phyloP scores from a whole-genome alignment of 495 filamentous ascomycete species.

The Beverwykella pulmonaria region DNA sequence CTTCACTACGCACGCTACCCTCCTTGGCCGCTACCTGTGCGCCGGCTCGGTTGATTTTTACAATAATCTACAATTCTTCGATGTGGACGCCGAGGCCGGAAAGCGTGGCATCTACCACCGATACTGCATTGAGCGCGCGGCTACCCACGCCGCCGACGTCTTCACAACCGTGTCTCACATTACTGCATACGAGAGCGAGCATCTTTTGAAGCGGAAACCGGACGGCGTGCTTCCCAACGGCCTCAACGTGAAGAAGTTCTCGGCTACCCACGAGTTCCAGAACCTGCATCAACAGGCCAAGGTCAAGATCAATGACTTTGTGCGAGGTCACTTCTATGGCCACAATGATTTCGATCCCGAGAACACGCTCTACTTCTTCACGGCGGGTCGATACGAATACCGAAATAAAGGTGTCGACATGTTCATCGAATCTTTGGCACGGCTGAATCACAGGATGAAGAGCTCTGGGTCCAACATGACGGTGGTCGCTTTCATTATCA shows the following conservation, averaged over 20 bases:
- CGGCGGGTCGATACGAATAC: conserved; percentile 94
- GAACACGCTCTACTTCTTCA: conserved; percentile 98
- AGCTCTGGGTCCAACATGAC: conserved; percentile 82
- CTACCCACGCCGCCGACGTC: conserved; percentile 88
- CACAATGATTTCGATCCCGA: conserved; percentile 96
- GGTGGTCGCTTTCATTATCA: conserved; percentile 98
- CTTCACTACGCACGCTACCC: conserved; percentile 96
- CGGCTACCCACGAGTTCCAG: conserved; percentile 98
- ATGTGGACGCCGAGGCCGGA: conserved; percentile 93
- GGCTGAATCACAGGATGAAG: conserved; percentile 92
- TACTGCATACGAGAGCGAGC: conserved; percentile 96
- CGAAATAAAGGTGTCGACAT: conserved; percentile 98
- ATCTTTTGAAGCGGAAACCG: conserved; percentile 95
- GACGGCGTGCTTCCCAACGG: conserved; percentile 96
- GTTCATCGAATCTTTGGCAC: conserved; percentile 95
- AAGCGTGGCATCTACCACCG: conserved; percentile 98
- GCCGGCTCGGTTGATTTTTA: conserved; percentile 98
- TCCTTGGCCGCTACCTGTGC: conserved; percentile 93
- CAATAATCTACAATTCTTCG: conserved; percentile 97
- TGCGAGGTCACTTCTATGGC: conserved; percentile 97
- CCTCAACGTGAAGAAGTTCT: conserved; percentile 98
- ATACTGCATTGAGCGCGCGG: conserved; percentile 95
- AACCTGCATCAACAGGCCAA: conserved; percentile 95
- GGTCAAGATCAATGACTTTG: conserved; percentile 97
- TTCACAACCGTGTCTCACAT: conserved; percentile 99